Percentiles rank a stretch among this genome's conserved stretches.
Conservation (phyloP, 2,329 filamentous ascomycete species). For the Fusarium sp. region DNA sequence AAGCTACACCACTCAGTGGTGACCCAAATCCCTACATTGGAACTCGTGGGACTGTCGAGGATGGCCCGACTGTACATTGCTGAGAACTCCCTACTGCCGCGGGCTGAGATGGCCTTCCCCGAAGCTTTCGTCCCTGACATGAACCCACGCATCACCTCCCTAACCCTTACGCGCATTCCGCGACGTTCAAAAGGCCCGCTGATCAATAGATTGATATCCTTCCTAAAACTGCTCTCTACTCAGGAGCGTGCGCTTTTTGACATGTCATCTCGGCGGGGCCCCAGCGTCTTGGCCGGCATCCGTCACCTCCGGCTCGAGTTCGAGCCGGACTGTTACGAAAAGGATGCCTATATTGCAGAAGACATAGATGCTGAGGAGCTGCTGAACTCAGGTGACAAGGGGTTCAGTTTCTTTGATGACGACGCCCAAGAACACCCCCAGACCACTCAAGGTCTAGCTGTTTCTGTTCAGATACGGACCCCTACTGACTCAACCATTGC, state of each 20-base stretch:
- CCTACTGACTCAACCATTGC: conserved; percentile 2
- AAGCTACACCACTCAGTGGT: conserved; percentile 72
- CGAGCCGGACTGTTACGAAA: conserved; percentile 58
- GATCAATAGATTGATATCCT: conserved; percentile 61
- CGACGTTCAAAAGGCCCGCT: conserved; percentile 65
- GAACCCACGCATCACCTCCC: conserved; percentile 66
- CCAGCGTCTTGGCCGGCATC: conserved; percentile 64
- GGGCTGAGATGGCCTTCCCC: conserved; percentile 62
- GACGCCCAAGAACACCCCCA: conserved; percentile 17
- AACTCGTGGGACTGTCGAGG: conserved; percentile 54
- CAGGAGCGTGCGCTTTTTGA: conserved; percentile 64
- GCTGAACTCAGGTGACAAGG: conserved; percentile 55
- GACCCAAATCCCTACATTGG: conserved; percentile 65
- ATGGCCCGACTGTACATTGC: conserved; percentile 58
- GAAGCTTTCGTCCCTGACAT: conserved; percentile 65
- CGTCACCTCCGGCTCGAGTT: conserved; percentile 68
- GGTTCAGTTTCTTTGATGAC: conserved; percentile 63
- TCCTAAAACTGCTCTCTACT: conserved; percentile 61
- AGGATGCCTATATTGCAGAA: conserved; percentile 51
- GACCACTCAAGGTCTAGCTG: conserved; percentile 14
- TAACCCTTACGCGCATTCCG: conserved; percentile 69
- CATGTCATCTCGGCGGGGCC: conserved; percentile 54
- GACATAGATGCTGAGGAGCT: conserved; percentile 60
- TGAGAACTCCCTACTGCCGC: conserved; percentile 60
- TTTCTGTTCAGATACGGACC: conserved; percentile 7